Percentiles rank a stretch among this genome's conserved stretches.
phyloP scores from a whole-genome alignment of 2,329 filamentous ascomycete species.

The Blastomyces parvus region DNA sequence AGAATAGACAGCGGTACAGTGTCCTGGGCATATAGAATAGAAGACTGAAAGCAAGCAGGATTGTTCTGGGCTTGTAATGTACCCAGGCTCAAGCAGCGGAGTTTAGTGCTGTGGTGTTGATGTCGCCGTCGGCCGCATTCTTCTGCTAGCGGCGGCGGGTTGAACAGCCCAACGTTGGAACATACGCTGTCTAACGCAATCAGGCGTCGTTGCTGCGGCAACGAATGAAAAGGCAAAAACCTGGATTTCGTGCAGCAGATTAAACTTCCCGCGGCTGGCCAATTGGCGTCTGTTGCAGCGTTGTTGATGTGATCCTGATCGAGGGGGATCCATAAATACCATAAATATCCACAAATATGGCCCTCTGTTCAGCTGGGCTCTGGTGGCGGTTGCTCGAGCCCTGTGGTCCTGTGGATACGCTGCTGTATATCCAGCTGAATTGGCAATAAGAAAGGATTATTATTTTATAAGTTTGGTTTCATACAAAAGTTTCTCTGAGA shows the following conservation, averaged over 20 bases:
- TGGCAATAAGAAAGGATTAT: too few species aligned
- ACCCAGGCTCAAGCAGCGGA: too few species aligned
- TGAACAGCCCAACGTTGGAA: too few species aligned
- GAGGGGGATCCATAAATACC: too few species aligned
- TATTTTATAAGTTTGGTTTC: too few species aligned
- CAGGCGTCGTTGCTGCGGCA: constrained; percentile 4
- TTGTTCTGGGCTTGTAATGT: background rate
- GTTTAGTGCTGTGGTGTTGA: too few species aligned
- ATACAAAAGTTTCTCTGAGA: too few species aligned
- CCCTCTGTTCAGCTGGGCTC: background rate
- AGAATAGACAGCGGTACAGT: background rate
- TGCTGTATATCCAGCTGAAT: too few species aligned
- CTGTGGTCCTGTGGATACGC: background rate
- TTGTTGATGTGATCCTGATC: background rate
- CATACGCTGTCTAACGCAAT: background rate
- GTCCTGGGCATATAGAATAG: background rate
- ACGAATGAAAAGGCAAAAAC: background rate
- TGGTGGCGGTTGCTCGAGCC: background rate
- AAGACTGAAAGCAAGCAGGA: background rate
- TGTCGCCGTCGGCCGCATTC: background rate
- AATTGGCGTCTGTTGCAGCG: background rate
- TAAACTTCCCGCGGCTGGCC: background rate
- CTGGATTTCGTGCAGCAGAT: constrained; percentile 2
- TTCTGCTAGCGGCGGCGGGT: background rate
- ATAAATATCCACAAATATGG: background rate